These are phyloP conservation scores for Pichia terricola DNA, from an alignment of 1,139 yeast species.

Conservation along the genomic window DNA sequence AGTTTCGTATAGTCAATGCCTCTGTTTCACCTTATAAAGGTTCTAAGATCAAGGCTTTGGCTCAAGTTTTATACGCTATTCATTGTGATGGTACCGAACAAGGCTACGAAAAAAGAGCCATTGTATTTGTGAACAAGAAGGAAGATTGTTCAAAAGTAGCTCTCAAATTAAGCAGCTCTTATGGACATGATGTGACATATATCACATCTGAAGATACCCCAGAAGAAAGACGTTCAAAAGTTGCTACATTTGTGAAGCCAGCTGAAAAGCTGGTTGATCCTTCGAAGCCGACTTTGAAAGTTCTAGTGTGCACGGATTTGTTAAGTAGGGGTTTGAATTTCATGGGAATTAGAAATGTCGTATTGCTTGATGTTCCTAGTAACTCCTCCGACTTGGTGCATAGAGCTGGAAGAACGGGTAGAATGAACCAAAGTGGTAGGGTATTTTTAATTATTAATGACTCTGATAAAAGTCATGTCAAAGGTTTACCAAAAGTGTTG, in stretches of 20 bases:
- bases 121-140: slow-evolving; percentile 77
- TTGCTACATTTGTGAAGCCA: slow-evolving; percentile 55
- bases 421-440: slow-evolving; percentile 84
- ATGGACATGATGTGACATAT: slow-evolving; percentile 53
- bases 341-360: slow-evolving; percentile 69
- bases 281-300: slow-evolving; percentile 32
- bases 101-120: slow-evolving; percentile 68
- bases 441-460: slow-evolving; percentile 69
- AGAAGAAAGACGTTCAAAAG: slow-evolving; percentile 45
- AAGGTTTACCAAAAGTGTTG: slow-evolving; percentile 68
- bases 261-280: slow-evolving; percentile 35
- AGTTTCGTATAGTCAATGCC: slow-evolving; percentile 68
- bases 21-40: slow-evolving; percentile 70
- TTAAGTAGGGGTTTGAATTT: slow-evolving; percentile 88
- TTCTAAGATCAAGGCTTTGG: slow-evolving; percentile 72
- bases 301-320: slow-evolving; percentile 83
- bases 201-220: slow-evolving; percentile 57
- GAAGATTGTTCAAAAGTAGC: slow-evolving; percentile 52
- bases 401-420: slow-evolving; percentile 88
- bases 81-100: slow-evolving; percentile 75
- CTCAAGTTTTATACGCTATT: slow-evolving; percentile 82
- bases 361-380: slow-evolving; percentile 77
- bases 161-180: slow-evolving; percentile 39
- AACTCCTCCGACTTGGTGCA: slow-evolving; percentile 83
- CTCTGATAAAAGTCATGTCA: slow-evolving; percentile 71